A percentile compares a stretch with the other conserved stretches of the same genome.
Conservation (phyloP, 192 early-diverging fungal genomes). For the Kickxella alabastrina region DNA sequence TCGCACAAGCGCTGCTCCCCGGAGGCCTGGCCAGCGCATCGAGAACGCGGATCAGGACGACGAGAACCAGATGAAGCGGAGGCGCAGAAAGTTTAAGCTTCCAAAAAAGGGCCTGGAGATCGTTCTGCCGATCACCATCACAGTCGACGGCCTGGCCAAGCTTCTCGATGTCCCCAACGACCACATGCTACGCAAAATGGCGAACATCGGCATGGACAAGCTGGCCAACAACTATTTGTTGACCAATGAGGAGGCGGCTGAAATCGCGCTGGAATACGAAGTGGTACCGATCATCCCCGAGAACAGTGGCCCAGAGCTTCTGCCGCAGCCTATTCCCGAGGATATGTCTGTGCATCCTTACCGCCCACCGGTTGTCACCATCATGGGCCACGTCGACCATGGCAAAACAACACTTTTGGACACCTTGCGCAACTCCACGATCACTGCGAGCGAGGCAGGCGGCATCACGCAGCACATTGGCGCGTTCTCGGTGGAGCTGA, state of each 20-base stretch:
- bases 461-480: conserved; percentile 99
- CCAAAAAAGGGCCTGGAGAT: conserved; percentile 56
- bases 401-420: conserved; percentile 96
- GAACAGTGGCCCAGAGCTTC: conserved; percentile 31
- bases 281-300: conserved; percentile 77
- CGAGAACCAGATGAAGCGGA: neutral
- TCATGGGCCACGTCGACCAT: conserved; percentile 98
- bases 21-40: neutral
- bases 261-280: conserved; percentile 84
- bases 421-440: conserved; percentile 82
- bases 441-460: conserved; percentile 89
- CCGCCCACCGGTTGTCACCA: conserved; percentile 91
- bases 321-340: conserved; percentile 57
- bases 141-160: conserved; percentile 74
- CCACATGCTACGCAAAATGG: conserved; percentile 71
- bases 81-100: conserved; percentile 26
- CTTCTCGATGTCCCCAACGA: conserved; percentile 71
- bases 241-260: conserved; percentile 76
- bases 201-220: conserved; percentile 75
- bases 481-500: conserved; percentile 71
- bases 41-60: conserved; percentile 5
- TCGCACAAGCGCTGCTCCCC: conserved; percentile 6
- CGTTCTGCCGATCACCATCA: conserved; percentile 76
- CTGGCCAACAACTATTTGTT: conserved; percentile 74
- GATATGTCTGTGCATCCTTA: conserved; percentile 70